Percentiles rank a stretch among this genome's conserved stretches.
Evolutionary conservation across 1,284 basidiomycete species (phyloP).

Genomic region (Erythrobasidium hasegawianum): DNA sequence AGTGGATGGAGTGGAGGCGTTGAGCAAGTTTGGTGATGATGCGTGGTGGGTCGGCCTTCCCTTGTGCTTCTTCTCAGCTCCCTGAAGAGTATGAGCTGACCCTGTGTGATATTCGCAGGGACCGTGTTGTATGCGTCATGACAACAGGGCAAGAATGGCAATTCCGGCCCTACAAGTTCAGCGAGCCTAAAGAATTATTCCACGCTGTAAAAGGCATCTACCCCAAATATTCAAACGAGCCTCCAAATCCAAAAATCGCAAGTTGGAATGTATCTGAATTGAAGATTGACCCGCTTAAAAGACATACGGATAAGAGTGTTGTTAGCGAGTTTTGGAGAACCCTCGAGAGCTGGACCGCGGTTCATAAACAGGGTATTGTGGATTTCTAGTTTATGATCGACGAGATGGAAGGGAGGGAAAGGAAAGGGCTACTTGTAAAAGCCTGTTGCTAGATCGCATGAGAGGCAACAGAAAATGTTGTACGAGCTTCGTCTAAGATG

Average conservation of each 20-base stretch:
- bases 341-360: conserved; percentile 75
- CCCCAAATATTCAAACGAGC: conserved; percentile 87
- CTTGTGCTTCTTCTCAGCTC: background rate
- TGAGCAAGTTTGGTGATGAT: conserved; percentile 83
- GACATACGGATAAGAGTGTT: conserved; percentile 92
- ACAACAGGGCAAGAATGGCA: conserved; percentile 98
- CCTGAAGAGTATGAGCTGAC: conserved; percentile 9
- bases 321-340: conserved; percentile 93
- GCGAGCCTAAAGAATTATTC: conserved; percentile 82
- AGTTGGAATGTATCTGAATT: conserved; percentile 97
- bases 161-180: conserved; percentile 94
- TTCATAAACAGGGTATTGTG: conserved; percentile 68
- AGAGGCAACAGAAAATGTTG: background rate
- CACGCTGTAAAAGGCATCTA: conserved; percentile 92
- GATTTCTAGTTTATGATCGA: conserved; percentile 8
- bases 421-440: too few relatives aligned
- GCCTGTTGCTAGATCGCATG: too few relatives aligned
- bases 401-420: too few relatives aligned
- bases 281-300: conserved; percentile 82
- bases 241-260: conserved; percentile 77
- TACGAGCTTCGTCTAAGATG: too few relatives aligned
- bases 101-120: conserved; percentile 51
- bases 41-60: conserved; percentile 60
- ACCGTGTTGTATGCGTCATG: conserved; percentile 92
- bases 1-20: conserved; percentile 86